Evolutionary conservation across 495 filamentous ascomycete genomes (phyloP).

Genomic region (Umbilicaria muhlenbergii): DNA sequence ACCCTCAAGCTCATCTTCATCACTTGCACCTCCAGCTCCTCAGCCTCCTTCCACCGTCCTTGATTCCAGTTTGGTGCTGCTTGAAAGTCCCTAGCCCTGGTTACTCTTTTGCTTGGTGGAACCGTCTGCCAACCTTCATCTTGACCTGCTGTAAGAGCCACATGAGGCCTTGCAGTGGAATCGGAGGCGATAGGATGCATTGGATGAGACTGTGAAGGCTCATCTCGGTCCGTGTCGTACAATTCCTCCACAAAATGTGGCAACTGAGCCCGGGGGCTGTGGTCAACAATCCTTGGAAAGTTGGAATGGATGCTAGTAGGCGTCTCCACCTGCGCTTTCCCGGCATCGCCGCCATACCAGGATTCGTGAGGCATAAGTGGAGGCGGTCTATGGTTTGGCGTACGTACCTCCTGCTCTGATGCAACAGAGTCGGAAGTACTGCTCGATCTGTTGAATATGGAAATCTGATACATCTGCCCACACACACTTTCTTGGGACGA

Average conservation of each 20-base stretch:
- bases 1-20: no score
- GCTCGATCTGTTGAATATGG: conserved; percentile 58
- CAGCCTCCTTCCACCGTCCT: no score
- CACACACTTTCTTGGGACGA: conserved; percentile 31
- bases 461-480: conserved; percentile 32
- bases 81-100: conserved; percentile 5
- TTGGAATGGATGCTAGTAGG: conserved; percentile 7
- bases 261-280: conserved; percentile 13
- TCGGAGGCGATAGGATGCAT: conserved; percentile 13
- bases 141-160: conserved; percentile 7
- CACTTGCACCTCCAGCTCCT: no score
- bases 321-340: conserved; percentile 7
- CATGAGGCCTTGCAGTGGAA: conserved; percentile 14
- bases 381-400: conserved; percentile 10
- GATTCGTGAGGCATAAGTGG: conserved; percentile 8
- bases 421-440: conserved; percentile 42
- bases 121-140: conserved; percentile 27
- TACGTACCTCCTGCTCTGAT: conserved; percentile 17
- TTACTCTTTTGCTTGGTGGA: conserved; percentile 13
- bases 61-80: neutral
- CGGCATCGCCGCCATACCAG: conserved; percentile 6
- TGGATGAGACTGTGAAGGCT: conserved; percentile 14
- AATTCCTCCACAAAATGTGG: conserved; percentile 20
- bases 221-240: conserved; percentile 31
- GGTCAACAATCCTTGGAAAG: conserved; percentile 16